Percentiles rank a stretch among this genome's conserved stretches.
Conservation (phyloP, 164 flowering plant species). For the Nelumbo lutea region DNA sequence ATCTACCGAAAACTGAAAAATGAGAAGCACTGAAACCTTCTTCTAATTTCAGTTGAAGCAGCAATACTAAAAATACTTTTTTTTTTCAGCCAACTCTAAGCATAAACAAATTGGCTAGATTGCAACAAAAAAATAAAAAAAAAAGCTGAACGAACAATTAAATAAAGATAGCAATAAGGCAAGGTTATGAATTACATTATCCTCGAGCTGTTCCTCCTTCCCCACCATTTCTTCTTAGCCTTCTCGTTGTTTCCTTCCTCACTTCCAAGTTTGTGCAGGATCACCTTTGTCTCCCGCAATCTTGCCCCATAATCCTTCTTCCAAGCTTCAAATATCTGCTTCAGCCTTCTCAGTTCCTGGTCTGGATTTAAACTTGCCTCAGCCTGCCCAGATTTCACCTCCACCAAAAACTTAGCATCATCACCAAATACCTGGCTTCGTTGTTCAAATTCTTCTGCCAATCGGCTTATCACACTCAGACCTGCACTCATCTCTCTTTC, state of each 20-base stretch:
- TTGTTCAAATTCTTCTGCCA: constrained; percentile 91
- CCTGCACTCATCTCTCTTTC: constrained; percentile 61
- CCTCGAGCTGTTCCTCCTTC: constrained; percentile 74
- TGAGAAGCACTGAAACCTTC: too few relatives aligned
- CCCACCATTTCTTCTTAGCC: constrained; percentile 87
- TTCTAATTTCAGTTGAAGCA: too few relatives aligned
- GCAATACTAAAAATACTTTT: too few relatives aligned
- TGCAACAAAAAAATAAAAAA: not conserved
- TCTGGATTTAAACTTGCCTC: constrained; percentile 89
- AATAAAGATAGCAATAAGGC: not conserved
- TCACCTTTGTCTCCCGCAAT: constrained; percentile 78
- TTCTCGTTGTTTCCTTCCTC: constrained; percentile 51
- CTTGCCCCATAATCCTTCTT: constrained; percentile 82
- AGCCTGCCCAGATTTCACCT: constrained; percentile 86
- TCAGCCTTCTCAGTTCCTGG: constrained; percentile 69
- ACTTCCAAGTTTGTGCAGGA: constrained; percentile 68
- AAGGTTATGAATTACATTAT: constrained; percentile 16
- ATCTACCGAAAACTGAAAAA: too few relatives aligned
- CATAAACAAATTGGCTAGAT: too few relatives aligned
- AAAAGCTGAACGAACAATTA: not conserved
- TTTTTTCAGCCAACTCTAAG: too few relatives aligned
- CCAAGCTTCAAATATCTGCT: constrained; percentile 87
- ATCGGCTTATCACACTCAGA: constrained; percentile 67
- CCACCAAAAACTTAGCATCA: constrained; percentile 94
- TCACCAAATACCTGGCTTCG: constrained; percentile 88